A percentile compares a stretch with the other conserved stretches of the same genome.
phyloP scores from a whole-genome alignment of 202 grass and related monocot species.

The Dendrocalamus latiflorus region DNA sequence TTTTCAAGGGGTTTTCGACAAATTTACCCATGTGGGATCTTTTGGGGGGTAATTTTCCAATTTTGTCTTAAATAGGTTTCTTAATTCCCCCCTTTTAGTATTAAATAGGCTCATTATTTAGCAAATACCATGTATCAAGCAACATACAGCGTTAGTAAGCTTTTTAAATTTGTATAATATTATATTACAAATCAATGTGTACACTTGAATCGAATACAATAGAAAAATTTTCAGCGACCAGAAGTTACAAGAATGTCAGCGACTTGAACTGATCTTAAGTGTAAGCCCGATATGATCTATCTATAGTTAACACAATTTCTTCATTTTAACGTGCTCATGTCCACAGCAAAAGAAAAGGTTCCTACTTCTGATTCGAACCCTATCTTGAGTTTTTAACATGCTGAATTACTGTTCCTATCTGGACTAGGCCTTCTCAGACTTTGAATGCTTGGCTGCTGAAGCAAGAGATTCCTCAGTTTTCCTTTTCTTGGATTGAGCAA shows the following conservation, averaged over 20 bases:
- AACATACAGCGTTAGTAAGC: background rate
- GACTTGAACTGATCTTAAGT: background rate
- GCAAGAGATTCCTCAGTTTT: conserved; percentile 37
- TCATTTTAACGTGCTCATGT: background rate
- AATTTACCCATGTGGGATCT: too few relatives aligned
- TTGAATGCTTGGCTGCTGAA: conserved; percentile 26
- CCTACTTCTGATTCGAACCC: background rate
- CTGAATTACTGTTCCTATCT: background rate
- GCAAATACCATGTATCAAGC: background rate
- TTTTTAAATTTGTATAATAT: background rate
- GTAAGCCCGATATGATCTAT: background rate
- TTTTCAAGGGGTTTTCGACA: too few relatives aligned
- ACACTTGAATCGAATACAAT: too few relatives aligned
- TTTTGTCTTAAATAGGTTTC: background rate
- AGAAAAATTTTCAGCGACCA: background rate
- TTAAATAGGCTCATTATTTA: background rate
- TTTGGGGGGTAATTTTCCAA: too few relatives aligned
- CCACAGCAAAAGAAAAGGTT: background rate
- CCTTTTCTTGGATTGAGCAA: conserved; percentile 64
- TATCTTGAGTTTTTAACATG: background rate
- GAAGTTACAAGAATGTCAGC: background rate
- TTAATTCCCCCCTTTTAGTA: background rate
- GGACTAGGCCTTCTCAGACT: conserved; percentile 9
- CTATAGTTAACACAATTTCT: background rate
- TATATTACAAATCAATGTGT: too few relatives aligned